Percentiles rank a stretch among this genome's conserved stretches.
Evolutionary conservation across 257 asterid species (phyloP).

Genomic region (Linderniella brevidens): DNA sequence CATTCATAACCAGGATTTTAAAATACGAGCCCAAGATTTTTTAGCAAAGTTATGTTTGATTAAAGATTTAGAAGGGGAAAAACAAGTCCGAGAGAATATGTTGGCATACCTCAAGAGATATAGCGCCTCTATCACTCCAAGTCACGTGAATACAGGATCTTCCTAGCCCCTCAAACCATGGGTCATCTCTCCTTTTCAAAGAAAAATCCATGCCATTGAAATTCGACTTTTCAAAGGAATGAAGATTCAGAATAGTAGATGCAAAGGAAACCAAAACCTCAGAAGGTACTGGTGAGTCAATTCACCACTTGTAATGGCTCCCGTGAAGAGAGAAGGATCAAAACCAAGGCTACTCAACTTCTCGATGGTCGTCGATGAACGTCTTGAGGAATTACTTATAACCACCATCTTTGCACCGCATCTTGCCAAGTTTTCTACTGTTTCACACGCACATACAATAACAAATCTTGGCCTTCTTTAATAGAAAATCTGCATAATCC

Average conservation of each 20-base stretch:
- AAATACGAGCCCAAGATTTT: no score
- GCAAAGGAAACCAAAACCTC: slow-evolving; percentile 22
- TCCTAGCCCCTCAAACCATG: slow-evolving; percentile 82
- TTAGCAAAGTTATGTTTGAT: background rate
- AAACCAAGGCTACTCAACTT: slow-evolving; percentile 73
- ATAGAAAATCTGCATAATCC: no score
- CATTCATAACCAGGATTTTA: no score
- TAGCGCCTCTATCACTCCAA: slow-evolving; percentile 87
- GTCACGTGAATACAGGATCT: slow-evolving; percentile 85
- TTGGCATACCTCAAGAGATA: slow-evolving; percentile 72
- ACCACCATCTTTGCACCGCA: slow-evolving; percentile 79
- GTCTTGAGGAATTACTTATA: slow-evolving; percentile 90
- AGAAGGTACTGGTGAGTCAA: slow-evolving; percentile 72
- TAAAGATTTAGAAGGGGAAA: no score
- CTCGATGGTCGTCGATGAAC: slow-evolving; percentile 74
- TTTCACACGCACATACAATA: slow-evolving; percentile 7
- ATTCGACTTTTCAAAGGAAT: background rate
- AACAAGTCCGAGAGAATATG: background rate
- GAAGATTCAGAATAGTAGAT: background rate
- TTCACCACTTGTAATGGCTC: slow-evolving; percentile 95
- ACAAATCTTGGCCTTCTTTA: background rate
- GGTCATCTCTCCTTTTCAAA: slow-evolving; percentile 55
- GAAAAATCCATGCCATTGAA: slow-evolving; percentile 9
- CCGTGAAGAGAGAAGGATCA: slow-evolving; percentile 63
- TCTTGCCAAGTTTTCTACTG: slow-evolving; percentile 76